phyloP scores from a whole-genome alignment of 73 alveolate genomes.

The Stentor coeruleus region DNA sequence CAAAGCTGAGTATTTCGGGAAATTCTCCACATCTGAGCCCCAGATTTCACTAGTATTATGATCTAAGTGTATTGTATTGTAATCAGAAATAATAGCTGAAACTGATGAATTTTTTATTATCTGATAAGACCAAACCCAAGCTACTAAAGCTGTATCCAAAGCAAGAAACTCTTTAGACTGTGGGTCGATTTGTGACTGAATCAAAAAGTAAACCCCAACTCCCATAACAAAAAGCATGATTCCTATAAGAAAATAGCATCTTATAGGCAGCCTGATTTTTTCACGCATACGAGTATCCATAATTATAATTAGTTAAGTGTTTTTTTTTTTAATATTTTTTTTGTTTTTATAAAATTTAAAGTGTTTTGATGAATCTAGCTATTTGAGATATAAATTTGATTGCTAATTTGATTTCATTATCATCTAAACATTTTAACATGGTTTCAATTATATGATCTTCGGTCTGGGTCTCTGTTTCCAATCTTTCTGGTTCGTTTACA shows the following conservation, averaged over 20 bases:
- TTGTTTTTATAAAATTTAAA: no score
- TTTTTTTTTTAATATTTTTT: no score
- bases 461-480: neutral
- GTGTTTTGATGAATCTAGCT: neutral
- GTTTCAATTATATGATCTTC: neutral
- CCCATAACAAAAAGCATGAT: neutral
- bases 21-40: neutral
- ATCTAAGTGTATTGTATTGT: no score
- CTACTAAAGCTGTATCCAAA: neutral
- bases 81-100: neutral
- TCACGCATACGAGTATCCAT: neutral
- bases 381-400: neutral
- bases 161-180: neutral
- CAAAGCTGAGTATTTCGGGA: conserved; percentile 4
- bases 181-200: neutral
- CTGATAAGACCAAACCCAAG: neutral
- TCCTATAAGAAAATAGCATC: neutral
- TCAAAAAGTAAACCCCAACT: neutral
- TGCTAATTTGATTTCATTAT: neutral
- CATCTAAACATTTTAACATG: neutral
- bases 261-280: neutral
- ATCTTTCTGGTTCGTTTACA: neutral
- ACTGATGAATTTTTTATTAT: neutral
- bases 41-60: neutral
- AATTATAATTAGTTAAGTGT: no score